phyloP scores from a whole-genome alignment of 1,284 basidiomycete species.

The Rhodotorula sp. region DNA sequence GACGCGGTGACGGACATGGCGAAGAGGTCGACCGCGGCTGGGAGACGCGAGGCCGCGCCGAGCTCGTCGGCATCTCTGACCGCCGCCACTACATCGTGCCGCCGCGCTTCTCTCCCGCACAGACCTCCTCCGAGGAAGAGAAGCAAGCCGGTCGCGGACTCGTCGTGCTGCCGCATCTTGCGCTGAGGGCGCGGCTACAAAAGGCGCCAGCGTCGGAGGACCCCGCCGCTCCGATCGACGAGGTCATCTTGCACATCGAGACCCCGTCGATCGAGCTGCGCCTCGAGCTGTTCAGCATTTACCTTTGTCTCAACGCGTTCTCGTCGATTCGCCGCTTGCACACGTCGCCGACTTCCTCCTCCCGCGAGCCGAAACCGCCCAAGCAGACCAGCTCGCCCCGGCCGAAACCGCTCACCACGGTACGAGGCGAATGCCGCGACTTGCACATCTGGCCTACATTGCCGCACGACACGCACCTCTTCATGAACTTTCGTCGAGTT shows the following conservation, averaged over 20 bases:
- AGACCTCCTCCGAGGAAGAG: slow-evolving; percentile 25
- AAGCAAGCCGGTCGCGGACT: slow-evolving; percentile 37
- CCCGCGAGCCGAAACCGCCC: slow-evolving; percentile 7
- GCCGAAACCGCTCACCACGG: slow-evolving; percentile 23
- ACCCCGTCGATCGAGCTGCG: slow-evolving; percentile 54
- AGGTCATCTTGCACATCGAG: slow-evolving; percentile 52
- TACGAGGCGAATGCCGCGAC: slow-evolving; percentile 46
- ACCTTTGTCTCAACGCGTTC: slow-evolving; percentile 67
- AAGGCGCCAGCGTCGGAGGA: slow-evolving; percentile 42
- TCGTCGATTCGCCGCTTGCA: slow-evolving; percentile 57
- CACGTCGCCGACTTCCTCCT: slow-evolving; percentile 29
- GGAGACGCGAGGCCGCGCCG: slow-evolving; percentile 32
- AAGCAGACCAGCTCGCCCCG: slow-evolving; percentile 9
- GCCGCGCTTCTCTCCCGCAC: slow-evolving; percentile 10
- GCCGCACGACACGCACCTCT: slow-evolving; percentile 46
- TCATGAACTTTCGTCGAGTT: slow-evolving; percentile 33
- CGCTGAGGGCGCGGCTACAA: slow-evolving; percentile 46
- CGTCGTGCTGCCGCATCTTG: slow-evolving; percentile 48
- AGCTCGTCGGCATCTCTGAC: slow-evolving; percentile 19
- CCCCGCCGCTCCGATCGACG: slow-evolving; percentile 46
- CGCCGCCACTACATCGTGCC: slow-evolving; percentile 36
- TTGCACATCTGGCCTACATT: slow-evolving; percentile 46
- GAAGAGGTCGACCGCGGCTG: slow-evolving; percentile 26
- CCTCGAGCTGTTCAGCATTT: slow-evolving; percentile 68
- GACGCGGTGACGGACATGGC: slow-evolving; percentile 18